phyloP scores from a whole-genome alignment of 2,329 filamentous ascomycete species.

The Ophiocordyceps camponoti-rufipedis region DNA sequence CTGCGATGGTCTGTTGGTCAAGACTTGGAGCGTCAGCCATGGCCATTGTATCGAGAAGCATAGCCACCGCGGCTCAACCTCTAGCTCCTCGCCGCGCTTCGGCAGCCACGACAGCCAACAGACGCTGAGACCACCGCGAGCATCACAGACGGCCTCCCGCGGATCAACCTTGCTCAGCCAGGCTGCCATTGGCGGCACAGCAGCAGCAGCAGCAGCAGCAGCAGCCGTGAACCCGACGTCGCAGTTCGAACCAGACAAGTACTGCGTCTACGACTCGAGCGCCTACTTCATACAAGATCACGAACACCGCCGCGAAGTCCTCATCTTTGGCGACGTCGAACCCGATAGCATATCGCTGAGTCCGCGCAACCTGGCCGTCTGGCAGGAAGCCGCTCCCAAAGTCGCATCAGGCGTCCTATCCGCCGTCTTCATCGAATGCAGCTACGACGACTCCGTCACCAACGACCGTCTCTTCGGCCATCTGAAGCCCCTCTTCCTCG shows the following conservation, averaged over 20 bases:
- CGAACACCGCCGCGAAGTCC: slow-evolving; percentile 51
- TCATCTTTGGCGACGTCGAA: slow-evolving; percentile 93
- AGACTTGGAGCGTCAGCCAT: slow-evolving; percentile 75
- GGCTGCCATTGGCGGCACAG: slow-evolving; percentile 6
- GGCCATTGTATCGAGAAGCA: slow-evolving; percentile 70
- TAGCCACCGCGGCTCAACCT: slow-evolving; percentile 39
- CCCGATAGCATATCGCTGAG: slow-evolving; percentile 70
- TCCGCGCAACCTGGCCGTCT: slow-evolving; percentile 66
- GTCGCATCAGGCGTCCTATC: slow-evolving; percentile 52
- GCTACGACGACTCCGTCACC: slow-evolving; percentile 65
- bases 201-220: not conserved
- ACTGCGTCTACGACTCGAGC: slow-evolving; percentile 70
- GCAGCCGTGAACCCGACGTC: not conserved
- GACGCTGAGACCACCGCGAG: slow-evolving; percentile 7
- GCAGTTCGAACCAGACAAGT: slow-evolving; percentile 20
- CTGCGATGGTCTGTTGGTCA: slow-evolving; percentile 75
- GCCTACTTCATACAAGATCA: slow-evolving; percentile 83
- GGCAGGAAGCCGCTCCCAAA: slow-evolving; percentile 78
- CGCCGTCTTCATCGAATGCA: slow-evolving; percentile 91
- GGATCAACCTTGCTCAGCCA: slow-evolving; percentile 14
- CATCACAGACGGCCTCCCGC: slow-evolving; percentile 1
- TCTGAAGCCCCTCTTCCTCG: slow-evolving; percentile 64
- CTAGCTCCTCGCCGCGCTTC: slow-evolving; percentile 29
- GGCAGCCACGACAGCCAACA: slow-evolving; percentile 27
- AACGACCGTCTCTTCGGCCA: slow-evolving; percentile 77